Evolutionary conservation across 768 basidiomycete genomes (phyloP).

Genomic region (Lentinula edodes): DNA sequence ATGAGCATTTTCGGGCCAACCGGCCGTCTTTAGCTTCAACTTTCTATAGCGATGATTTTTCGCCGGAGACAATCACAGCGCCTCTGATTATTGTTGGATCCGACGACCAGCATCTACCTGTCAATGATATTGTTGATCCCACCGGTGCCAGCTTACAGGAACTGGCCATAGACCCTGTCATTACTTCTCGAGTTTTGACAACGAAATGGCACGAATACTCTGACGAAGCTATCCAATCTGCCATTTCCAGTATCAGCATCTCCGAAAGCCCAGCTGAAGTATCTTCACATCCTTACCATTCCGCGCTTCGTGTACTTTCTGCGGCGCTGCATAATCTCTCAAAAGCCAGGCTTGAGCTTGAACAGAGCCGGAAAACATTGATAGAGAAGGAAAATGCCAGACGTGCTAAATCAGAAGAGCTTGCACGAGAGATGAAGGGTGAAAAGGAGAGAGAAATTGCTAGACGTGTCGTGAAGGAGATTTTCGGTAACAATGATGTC

Average conservation of each 20-base stretch:
- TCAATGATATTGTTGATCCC: not conserved
- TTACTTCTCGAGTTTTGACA: constrained; percentile 47
- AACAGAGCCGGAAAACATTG: constrained; percentile 46
- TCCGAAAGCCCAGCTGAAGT: constrained; percentile 43
- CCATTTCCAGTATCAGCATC: constrained; percentile 44
- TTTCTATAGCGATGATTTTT: constrained; percentile 31
- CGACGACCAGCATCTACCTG: constrained; percentile 18
- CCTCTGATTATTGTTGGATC: constrained; percentile 40
- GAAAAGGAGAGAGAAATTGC: constrained; percentile 65
- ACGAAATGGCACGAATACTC: constrained; percentile 77
- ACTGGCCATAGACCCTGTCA: constrained; percentile 18
- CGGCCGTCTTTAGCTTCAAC: constrained; percentile 11
- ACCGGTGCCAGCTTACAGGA: constrained; percentile 2
- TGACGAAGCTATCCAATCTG: constrained; percentile 65
- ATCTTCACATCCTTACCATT: constrained; percentile 54
- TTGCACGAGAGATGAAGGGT: constrained; percentile 47
- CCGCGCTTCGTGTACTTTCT: constrained; percentile 64
- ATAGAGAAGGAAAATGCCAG: constrained; percentile 57
- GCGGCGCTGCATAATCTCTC: constrained; percentile 57
- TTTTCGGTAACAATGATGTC: constrained; percentile 38
- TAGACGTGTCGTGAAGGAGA: constrained; percentile 56
- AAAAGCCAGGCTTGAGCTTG: constrained; percentile 55
- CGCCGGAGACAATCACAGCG: constrained; percentile 19
- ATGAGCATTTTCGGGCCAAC: constrained; percentile 14
- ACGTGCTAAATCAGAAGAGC: constrained; percentile 42